Percentiles rank a stretch among this genome's conserved stretches.
Evolutionary conservation across 108 stramenopile genomes (phyloP).

Genomic region (Stephanodiscus triporus): DNA sequence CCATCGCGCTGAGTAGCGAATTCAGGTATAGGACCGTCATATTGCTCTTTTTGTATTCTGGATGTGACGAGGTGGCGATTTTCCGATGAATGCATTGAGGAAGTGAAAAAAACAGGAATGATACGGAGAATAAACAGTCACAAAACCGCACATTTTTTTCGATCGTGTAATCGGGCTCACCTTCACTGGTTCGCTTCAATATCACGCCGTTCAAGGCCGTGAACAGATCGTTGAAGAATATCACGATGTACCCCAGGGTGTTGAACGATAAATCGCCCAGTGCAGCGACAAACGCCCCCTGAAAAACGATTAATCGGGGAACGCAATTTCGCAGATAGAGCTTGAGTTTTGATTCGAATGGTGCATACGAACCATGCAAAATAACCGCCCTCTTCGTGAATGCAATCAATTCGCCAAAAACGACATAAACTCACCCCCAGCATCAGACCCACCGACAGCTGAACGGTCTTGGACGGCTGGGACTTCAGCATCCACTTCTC

Average conservation of each 20-base stretch:
- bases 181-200: conserved; percentile 56
- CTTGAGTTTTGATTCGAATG: neutral
- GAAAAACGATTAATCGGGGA: neutral
- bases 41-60: conserved; percentile 48
- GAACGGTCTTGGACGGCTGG: conserved; percentile 42
- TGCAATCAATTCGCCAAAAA: neutral
- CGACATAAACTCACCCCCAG: conserved; percentile 23
- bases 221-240: conserved; percentile 70
- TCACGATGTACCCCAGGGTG: conserved; percentile 55
- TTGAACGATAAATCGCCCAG: conserved; percentile 66
- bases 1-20: conserved; percentile 39
- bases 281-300: conserved; percentile 67
- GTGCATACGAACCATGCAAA: neutral
- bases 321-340: no score
- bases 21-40: conserved; percentile 63
- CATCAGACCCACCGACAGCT: conserved; percentile 63
- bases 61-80: neutral
- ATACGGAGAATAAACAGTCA: neutral
- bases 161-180: conserved; percentile 1
- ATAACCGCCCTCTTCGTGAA: neutral
- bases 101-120: neutral
- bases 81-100: neutral
- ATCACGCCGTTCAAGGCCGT: conserved; percentile 67
- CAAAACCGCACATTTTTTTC: no score
- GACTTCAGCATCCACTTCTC: conserved; percentile 58